Conservation (phyloP, 768 basidiomycete species). For the Panaeolus papilionaceus region DNA sequence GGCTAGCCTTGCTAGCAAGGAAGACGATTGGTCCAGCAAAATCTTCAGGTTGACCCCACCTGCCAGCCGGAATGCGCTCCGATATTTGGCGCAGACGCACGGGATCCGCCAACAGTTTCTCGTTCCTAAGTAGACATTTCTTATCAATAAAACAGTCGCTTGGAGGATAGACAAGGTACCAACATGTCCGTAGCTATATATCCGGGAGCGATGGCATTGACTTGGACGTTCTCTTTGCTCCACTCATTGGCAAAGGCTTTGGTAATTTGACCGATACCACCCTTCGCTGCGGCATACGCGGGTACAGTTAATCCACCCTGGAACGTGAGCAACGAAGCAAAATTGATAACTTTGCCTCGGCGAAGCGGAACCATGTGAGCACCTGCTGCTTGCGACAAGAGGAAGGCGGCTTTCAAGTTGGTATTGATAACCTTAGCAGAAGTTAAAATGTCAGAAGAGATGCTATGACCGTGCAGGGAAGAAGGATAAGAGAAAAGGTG, state of each 20-base stretch:
- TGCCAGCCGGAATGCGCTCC: slow-evolving; percentile 72
- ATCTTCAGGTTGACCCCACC: slow-evolving; percentile 77
- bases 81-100: slow-evolving; percentile 71
- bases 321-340: slow-evolving; percentile 66
- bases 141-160: too few relatives aligned
- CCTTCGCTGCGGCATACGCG: slow-evolving; percentile 92
- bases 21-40: slow-evolving; percentile 79
- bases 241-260: slow-evolving; percentile 95
- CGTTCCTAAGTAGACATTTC: slow-evolving; percentile 43
- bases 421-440: slow-evolving; percentile 72
- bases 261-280: slow-evolving; percentile 83
- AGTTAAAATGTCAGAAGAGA: slow-evolving; percentile 13
- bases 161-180: slow-evolving; percentile 25
- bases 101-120: slow-evolving; percentile 60
- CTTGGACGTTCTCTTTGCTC: slow-evolving; percentile 87
- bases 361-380: slow-evolving; percentile 83
- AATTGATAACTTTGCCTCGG: slow-evolving; percentile 76
- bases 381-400: slow-evolving; percentile 87
- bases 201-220: slow-evolving; percentile 88
- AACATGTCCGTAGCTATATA: slow-evolving; percentile 92
- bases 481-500: slow-evolving; percentile 7
- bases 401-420: slow-evolving; percentile 88
- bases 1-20: slow-evolving; percentile 69
- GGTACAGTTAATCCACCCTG: slow-evolving; percentile 79
- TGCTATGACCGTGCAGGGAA: slow-evolving; percentile 2